Evolutionary conservation across 495 filamentous ascomycete species (phyloP), one percentile per base, ranked within the genome.

Genomic region (Trichoderma gamsii): DNA sequence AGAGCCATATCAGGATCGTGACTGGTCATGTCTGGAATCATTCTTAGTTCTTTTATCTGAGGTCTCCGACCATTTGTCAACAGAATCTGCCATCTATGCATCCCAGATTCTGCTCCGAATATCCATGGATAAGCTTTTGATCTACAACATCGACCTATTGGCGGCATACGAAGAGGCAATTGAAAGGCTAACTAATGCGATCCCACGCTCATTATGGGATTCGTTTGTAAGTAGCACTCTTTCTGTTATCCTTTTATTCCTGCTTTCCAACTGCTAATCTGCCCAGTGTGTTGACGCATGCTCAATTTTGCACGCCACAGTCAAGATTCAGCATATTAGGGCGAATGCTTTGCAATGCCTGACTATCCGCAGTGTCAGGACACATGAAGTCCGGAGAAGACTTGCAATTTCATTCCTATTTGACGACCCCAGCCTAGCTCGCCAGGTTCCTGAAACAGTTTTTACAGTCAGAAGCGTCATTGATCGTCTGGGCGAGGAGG

Each of bases 341-440:
- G 43, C 25, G 6, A 66, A 66, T 21, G 44, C 27, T 4, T 80
- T 93, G 29, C 81, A 82, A 21, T 78, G 84, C 66, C 82, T 92
- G 38, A 79, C 88, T 6, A 81, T 82, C 18, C 80, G 78, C 9
- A 81, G 80, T 9, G 73, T 82, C 2, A 79, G 84, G 68, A 79
- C 87, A 25, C 82, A 88, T 63, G 79, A 87, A 38, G 78, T 96
- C 52, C 84, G 89, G 49, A 84, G 87, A 41, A 84, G 89, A n/a
- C 84, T 97, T 13, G 91, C 92, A 1, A 78, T 91, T 44, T 81
- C 87, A 23, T 93, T 89, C 72, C 78, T 92, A 69, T 87, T 90
- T 69, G 73, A 80, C 29, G 82, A 87, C 68, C 70, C 76, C 3
- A 67, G 74, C 1, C 79, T 84, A 16, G 77, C 86, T 16, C 76